A percentile compares a stretch with the other conserved stretches of the same genome.
These are phyloP conservation scores for Fusarium camptoceras DNA, from an alignment of 2,329 filamentous ascomycete genomes.

Conservation along the genomic window DNA sequence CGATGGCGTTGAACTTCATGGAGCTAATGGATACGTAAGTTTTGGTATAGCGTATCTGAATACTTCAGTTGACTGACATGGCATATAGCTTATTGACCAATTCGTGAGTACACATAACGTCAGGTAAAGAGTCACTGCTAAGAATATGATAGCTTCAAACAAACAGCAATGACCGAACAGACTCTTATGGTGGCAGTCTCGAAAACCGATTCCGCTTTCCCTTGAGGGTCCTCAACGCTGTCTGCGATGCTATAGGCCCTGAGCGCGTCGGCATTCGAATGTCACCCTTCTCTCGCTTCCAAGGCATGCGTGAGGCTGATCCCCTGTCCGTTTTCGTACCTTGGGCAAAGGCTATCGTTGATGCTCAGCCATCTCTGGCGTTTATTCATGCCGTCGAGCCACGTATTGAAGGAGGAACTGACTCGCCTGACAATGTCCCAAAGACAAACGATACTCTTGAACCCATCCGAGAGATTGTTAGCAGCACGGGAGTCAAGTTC, in stretches of 20 bases:
- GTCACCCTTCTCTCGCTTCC: conserved; percentile 70
- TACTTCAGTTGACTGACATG: conserved; percentile 7
- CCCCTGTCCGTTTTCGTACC: conserved; percentile 60
- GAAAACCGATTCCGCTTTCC: conserved; percentile 65
- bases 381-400: conserved; percentile 73
- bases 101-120: conserved; percentile 56
- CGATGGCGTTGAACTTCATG: conserved; percentile 75
- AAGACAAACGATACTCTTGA: conserved; percentile 52
- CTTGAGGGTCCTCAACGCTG: conserved; percentile 60
- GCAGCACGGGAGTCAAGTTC: conserved; percentile 42
- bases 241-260: conserved; percentile 60
- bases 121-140: not conserved
- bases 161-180: conserved; percentile 62
- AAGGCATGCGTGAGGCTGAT: conserved; percentile 72
- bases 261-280: conserved; percentile 68
- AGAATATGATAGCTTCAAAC: conserved; percentile 49
- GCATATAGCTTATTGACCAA: conserved; percentile 60
- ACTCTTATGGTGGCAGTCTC: conserved; percentile 65
- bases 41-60: too few species aligned
- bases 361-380: conserved; percentile 66
- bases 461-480: conserved; percentile 50
- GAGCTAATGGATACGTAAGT: conserved; percentile 69
- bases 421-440: conserved; percentile 43
- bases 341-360: conserved; percentile 67
- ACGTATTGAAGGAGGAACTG: conserved; percentile 58